Evolutionary conservation across 148 eudicot genomes (phyloP), one percentile per base, ranked within the genome.

Genomic region (Cornus kousa): DNA sequence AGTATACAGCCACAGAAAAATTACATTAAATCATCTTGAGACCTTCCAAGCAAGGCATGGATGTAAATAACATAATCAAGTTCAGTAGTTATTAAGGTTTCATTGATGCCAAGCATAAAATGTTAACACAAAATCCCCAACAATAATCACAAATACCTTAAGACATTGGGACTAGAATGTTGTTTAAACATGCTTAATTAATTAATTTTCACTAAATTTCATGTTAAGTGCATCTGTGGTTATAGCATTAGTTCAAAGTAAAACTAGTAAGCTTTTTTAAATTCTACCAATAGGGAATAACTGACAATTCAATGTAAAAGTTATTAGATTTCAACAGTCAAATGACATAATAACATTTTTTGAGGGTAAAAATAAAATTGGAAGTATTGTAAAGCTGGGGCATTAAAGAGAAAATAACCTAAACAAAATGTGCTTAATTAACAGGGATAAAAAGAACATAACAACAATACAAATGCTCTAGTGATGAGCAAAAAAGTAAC

Each of bases 371-470:
- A 74, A 12, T 65, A n/a, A 19, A 35, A n/a, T 37, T 22, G 20
- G 60, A 74, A 32, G 4, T 9, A 74, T 33, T 62, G 23, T n/a
- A 62, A 13, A 74, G 53, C 37, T 60, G 53, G 14, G 13, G 53
- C 75, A 70, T 79, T 31, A 74, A 78, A 48, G 5, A 43, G 72
- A 39, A 76, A 9, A 50, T 14, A 71, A 39, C 70, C 35, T 37
- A 40, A 39, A 6, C 39, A 43, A 65, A 22, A 13, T 14, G 14
- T 40, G 14, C 73, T 43, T 4, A 32, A 35, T 67, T 35, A 53
- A 43, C 11, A 37, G 35, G 22, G 73, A 78, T 68, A 17, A 69
- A 59, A 57, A 83, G n/a, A 78, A 59, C 80, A 59, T 55, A 60
- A 31, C 19, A 17, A 62, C 71, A 62, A 67, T 31, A 73, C 48